Evolutionary conservation across 495 filamentous ascomycete genomes (phyloP).

Genomic region (Penicillium dipodomyicola): DNA sequence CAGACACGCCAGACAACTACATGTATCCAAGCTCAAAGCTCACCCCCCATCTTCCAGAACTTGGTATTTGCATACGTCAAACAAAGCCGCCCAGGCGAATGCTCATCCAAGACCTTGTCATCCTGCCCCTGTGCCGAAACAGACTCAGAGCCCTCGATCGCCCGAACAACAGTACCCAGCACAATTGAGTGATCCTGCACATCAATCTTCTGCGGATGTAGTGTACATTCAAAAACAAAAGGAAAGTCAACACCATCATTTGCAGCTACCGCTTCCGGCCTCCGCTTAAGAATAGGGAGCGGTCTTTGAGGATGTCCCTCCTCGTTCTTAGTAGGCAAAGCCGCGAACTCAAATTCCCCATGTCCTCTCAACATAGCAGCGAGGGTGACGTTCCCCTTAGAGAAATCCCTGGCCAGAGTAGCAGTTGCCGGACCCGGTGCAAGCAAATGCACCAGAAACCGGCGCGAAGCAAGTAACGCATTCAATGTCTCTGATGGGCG

Average conservation of each 20-base stretch:
- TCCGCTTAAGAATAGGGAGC: slow-evolving; percentile 34
- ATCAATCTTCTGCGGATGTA: slow-evolving; percentile 38
- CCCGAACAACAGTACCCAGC: slow-evolving; percentile 36
- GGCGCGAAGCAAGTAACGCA: slow-evolving; percentile 52
- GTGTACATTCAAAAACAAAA: slow-evolving; percentile 42
- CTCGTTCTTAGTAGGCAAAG: slow-evolving; percentile 11
- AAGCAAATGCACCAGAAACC: slow-evolving; percentile 47
- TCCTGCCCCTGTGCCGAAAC: slow-evolving; percentile 2
- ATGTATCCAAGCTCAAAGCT: slow-evolving; percentile 22
- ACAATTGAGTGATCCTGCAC: slow-evolving; percentile 48
- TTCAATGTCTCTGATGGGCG: slow-evolving; percentile 68
- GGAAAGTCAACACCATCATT: slow-evolving; percentile 30
- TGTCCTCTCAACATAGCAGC: slow-evolving; percentile 30
- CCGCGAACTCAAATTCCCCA: slow-evolving; percentile 39
- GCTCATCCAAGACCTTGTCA: slow-evolving; percentile 9
- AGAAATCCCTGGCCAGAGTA: slow-evolving; percentile 45
- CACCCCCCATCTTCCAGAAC: slow-evolving; percentile 46
- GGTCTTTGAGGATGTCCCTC: slow-evolving; percentile 13
- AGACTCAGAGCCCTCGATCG: slow-evolving; percentile 13
- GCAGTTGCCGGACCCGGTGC: slow-evolving; percentile 31
- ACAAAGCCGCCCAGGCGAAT: slow-evolving; percentile 30
- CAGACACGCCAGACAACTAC: neutral
- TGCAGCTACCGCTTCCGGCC: neutral
- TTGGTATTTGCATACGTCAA: slow-evolving; percentile 46
- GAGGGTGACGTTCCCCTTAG: slow-evolving; percentile 37